phyloP scores from a whole-genome alignment of 1,284 basidiomycete species.

The Rhodofomes roseus region DNA sequence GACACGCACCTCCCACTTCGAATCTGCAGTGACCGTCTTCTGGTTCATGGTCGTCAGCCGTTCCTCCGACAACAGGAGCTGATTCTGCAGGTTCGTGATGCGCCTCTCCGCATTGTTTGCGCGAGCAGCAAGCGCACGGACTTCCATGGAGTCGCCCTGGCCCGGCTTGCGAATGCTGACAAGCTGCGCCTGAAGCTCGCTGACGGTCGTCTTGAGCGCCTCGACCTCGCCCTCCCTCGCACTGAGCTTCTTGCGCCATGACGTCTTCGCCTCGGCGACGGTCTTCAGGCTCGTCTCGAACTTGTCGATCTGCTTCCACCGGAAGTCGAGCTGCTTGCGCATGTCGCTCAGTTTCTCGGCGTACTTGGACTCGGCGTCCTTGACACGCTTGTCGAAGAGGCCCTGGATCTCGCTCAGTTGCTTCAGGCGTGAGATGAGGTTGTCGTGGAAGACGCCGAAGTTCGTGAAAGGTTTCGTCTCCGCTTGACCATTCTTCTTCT shows the following conservation, averaged over 20 bases:
- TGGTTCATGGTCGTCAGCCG: slow-evolving; percentile 71
- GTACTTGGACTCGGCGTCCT: slow-evolving; percentile 75
- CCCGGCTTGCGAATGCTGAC: slow-evolving; percentile 62
- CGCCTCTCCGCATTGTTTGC: slow-evolving; percentile 82
- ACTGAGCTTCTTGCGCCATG: slow-evolving; percentile 82
- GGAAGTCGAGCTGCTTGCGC: slow-evolving; percentile 82
- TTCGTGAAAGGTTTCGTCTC: slow-evolving; percentile 92
- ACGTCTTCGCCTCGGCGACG: slow-evolving; percentile 78
- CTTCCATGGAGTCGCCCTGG: slow-evolving; percentile 65
- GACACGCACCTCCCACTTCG: slow-evolving; percentile 90
- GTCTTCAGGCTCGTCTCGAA: slow-evolving; percentile 88
- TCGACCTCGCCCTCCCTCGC: slow-evolving; percentile 90
- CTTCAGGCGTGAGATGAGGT: slow-evolving; percentile 85
- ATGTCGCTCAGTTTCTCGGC: slow-evolving; percentile 74
- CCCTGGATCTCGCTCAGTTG: slow-evolving; percentile 78
- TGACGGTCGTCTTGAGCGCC: slow-evolving; percentile 72
- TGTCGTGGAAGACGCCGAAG: slow-evolving; percentile 93
- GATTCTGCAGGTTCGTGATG: slow-evolving; percentile 77
- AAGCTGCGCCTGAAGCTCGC: slow-evolving; percentile 77
- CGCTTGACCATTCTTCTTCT: slow-evolving; percentile 70
- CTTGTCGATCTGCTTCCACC: slow-evolving; percentile 92
- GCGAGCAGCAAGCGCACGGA: slow-evolving; percentile 67
- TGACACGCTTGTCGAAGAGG: slow-evolving; percentile 84
- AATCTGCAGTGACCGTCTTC: slow-evolving; percentile 67
- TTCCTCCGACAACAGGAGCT: slow-evolving; percentile 80